phyloP scores from a whole-genome alignment of 208 protist genomes.

The Tritrichomonas musculus region DNA sequence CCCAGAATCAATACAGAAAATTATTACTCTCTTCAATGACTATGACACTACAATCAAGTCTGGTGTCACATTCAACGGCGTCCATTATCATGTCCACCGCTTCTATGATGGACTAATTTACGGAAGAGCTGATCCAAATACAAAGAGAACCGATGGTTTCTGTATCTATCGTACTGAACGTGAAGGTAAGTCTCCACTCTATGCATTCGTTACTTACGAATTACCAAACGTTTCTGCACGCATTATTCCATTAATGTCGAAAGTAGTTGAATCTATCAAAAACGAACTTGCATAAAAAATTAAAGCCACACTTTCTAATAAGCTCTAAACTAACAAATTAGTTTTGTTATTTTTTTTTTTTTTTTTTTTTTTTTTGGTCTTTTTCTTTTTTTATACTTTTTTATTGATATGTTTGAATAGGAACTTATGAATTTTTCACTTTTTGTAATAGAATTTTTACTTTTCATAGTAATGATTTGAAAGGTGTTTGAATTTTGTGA shows the following conservation, averaged over 20 bases:
- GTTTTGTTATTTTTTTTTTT: too few species aligned
- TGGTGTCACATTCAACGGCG: not conserved
- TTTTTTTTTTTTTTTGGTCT: too few species aligned
- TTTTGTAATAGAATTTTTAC: too few species aligned
- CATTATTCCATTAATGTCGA: not conserved
- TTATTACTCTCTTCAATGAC: not conserved
- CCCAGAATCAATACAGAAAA: not conserved
- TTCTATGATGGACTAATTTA: slow-evolving; percentile 7
- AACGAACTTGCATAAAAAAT: too few species aligned
- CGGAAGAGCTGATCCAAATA: not conserved
- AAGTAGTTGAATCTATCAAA: too few species aligned
- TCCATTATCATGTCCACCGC: slow-evolving; percentile 10
- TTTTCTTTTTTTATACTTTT: too few species aligned
- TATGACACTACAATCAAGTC: slow-evolving; percentile 5
- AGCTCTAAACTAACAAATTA: too few species aligned
- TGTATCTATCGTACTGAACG: not conserved
- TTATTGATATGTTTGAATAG: too few species aligned
- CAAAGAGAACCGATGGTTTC: slow-evolving; percentile 7
- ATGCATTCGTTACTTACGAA: not conserved
- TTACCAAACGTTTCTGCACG: not conserved
- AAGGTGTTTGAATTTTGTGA: too few species aligned
- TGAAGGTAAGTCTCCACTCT: not conserved
- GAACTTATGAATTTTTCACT: too few species aligned
- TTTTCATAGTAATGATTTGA: too few species aligned
- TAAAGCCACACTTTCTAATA: too few species aligned